These are phyloP conservation scores for Aspergillus ruber DNA, from an alignment of 2,329 filamentous ascomycete genomes.

Conservation along the genomic window DNA sequence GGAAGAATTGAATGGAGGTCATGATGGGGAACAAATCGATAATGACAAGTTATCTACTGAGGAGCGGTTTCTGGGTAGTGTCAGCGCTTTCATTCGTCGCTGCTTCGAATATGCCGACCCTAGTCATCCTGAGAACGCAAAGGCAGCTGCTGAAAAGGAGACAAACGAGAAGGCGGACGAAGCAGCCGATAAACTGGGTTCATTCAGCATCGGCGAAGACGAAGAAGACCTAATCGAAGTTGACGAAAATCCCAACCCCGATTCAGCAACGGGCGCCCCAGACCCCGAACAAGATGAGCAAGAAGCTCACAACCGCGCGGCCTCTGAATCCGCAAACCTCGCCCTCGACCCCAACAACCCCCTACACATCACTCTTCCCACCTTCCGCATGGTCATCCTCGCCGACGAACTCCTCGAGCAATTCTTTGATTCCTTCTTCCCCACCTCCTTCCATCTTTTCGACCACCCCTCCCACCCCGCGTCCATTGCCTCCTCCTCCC, in stretches of 20 bases:
- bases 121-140: constrained; percentile 63
- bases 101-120: constrained; percentile 99
- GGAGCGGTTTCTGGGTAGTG: constrained; percentile 83
- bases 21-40: constrained; percentile 28
- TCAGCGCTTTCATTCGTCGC: constrained; percentile 89
- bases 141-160: constrained; percentile 14
- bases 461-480: constrained; percentile 50
- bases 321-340: constrained; percentile 73
- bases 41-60: constrained; percentile 57
- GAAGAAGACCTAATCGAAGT: constrained; percentile 41
- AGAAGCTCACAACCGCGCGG: constrained; percentile 49
- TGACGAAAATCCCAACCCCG: constrained; percentile 24
- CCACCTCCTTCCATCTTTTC: constrained; percentile 82
- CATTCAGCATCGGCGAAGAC: constrained; percentile 72
- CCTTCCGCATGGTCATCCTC: constrained; percentile 96
- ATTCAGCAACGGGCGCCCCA: constrained; percentile 7
- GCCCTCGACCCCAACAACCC: constrained; percentile 90
- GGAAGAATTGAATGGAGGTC: constrained; percentile 43
- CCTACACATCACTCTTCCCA: constrained; percentile 90
- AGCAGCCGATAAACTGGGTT: constrained; percentile 40
- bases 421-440: constrained; percentile 96
- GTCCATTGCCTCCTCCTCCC: constrained; percentile 39
- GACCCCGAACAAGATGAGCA: constrained; percentile 14
- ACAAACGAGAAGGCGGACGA: constrained; percentile 27
- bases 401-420: constrained; percentile 93